A percentile compares a stretch with the other conserved stretches of the same genome.
Evolutionary conservation across 2,329 filamentous ascomycete species (phyloP).

Genomic region (Cordyceps fumosorosea): DNA sequence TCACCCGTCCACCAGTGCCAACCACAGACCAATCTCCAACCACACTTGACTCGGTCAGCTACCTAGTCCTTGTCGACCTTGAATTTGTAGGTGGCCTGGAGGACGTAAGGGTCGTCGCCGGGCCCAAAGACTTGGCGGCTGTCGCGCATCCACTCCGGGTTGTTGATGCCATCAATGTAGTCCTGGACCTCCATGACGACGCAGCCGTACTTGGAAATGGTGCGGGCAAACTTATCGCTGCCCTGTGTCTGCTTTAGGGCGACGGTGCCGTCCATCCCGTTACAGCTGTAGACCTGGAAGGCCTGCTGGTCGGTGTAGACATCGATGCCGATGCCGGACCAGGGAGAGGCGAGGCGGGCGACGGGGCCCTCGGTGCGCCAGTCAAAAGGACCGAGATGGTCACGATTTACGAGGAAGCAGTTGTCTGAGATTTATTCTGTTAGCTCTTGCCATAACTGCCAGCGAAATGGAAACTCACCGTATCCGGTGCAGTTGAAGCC

Average conservation of each 20-base stretch:
- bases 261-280: slow-evolving; percentile 64
- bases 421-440: slow-evolving; percentile 40
- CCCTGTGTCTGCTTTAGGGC: slow-evolving; percentile 67
- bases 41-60: neutral
- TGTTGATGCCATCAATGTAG: slow-evolving; percentile 90
- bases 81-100: slow-evolving; percentile 56
- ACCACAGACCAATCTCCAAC: neutral
- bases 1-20: neutral
- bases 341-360: slow-evolving; percentile 62
- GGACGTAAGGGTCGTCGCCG: slow-evolving; percentile 52
- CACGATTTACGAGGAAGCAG: slow-evolving; percentile 63
- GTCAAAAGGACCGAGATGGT: slow-evolving; percentile 48
- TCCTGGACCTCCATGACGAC: slow-evolving; percentile 88
- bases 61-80: slow-evolving; percentile 34
- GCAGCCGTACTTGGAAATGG: slow-evolving; percentile 72
- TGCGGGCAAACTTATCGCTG: slow-evolving; percentile 48
- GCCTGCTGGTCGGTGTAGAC: slow-evolving; percentile 79
- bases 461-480: slow-evolving; percentile 43
- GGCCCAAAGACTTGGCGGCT: slow-evolving; percentile 54
- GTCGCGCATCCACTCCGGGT: slow-evolving; percentile 75
- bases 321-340: slow-evolving; percentile 78
- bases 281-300: slow-evolving; percentile 84
- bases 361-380: slow-evolving; percentile 56
- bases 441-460: neutral
- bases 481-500: slow-evolving; percentile 79